Percentiles rank a stretch among this genome's conserved stretches.
Conservation (phyloP, 208 protist genomes). For the Acanthamoeba sp. region DNA sequence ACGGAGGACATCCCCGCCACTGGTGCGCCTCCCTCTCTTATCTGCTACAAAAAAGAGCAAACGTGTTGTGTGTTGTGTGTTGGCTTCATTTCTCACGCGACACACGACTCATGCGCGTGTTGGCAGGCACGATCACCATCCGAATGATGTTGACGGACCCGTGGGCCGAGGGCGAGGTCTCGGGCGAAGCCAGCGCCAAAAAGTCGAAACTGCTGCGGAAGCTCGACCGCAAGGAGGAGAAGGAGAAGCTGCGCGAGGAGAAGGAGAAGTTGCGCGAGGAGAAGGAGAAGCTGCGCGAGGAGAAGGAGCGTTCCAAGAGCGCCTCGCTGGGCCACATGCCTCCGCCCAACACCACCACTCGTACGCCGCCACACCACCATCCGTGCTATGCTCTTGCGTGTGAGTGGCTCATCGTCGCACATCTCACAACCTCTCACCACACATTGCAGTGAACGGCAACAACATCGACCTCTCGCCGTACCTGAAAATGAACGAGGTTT, state of each 20-base stretch:
- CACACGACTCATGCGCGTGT: not conserved
- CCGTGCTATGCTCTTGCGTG: not conserved
- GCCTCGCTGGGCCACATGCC: not conserved
- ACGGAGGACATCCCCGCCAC: conserved; percentile 35
- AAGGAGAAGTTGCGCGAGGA: not conserved
- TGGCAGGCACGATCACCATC: not conserved
- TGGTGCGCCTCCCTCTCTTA: not conserved
- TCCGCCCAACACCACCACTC: not conserved
- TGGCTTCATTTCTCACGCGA: not conserved
- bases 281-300: not conserved
- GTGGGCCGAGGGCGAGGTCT: not conserved
- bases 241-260: not conserved
- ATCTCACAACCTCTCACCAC: not conserved
- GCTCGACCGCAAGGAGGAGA: conserved; percentile 28
- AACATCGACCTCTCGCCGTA: conserved; percentile 31
- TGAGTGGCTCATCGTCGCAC: no score
- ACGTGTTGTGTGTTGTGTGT: no score
- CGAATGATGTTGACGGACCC: not conserved
- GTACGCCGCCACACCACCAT: not conserved
- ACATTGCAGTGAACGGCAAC: not conserved
- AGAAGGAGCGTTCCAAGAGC: not conserved
- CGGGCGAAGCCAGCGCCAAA: not conserved
- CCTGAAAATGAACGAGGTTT: not conserved
- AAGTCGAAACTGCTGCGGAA: conserved; percentile 10
- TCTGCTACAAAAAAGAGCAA: not conserved